These are phyloP conservation scores for Cerioporus squamosus DNA, from an alignment of 1,284 basidiomycete species.

Conservation along the genomic window DNA sequence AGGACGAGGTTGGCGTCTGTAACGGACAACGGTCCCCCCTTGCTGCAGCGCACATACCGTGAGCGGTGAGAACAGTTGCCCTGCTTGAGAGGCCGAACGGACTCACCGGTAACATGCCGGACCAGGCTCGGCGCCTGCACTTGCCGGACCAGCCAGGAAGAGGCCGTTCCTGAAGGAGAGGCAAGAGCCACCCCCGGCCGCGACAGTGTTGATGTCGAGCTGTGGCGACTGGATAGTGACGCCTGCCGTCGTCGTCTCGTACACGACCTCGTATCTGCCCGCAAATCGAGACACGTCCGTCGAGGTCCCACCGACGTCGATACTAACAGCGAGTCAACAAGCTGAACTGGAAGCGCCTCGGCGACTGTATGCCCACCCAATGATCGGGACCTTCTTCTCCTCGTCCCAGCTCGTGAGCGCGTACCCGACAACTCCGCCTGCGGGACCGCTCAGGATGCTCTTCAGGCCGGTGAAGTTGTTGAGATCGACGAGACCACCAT, in stretches of 20 bases:
- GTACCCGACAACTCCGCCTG: constrained; percentile 89
- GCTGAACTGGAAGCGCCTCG: neutral
- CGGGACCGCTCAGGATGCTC: constrained; percentile 87
- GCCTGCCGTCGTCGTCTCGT: constrained; percentile 91
- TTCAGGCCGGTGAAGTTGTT: constrained; percentile 88
- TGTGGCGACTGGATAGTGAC: constrained; percentile 90
- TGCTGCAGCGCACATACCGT: constrained; percentile 46
- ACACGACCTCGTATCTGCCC: constrained; percentile 86
- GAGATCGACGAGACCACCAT: constrained; percentile 88
- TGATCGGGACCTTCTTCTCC: constrained; percentile 66
- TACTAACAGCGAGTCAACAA: constrained; percentile 39
- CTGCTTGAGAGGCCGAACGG: neutral
- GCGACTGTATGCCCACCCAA: constrained; percentile 57
- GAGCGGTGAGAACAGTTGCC: neutral
- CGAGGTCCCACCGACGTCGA: constrained; percentile 87
- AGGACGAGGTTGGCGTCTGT: constrained; percentile 89
- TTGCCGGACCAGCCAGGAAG: constrained; percentile 84
- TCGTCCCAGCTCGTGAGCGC: constrained; percentile 85
- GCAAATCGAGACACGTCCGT: constrained; percentile 91
- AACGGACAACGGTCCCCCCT: constrained; percentile 84
- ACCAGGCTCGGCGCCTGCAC: constrained; percentile 85
- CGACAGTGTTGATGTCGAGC: constrained; percentile 87
- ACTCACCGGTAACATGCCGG: constrained; percentile 79
- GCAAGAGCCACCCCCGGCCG: constrained; percentile 87
- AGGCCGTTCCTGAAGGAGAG: constrained; percentile 82